Conservation (phyloP, 768 basidiomycete species). For the Xerocomellus amylosporus region DNA sequence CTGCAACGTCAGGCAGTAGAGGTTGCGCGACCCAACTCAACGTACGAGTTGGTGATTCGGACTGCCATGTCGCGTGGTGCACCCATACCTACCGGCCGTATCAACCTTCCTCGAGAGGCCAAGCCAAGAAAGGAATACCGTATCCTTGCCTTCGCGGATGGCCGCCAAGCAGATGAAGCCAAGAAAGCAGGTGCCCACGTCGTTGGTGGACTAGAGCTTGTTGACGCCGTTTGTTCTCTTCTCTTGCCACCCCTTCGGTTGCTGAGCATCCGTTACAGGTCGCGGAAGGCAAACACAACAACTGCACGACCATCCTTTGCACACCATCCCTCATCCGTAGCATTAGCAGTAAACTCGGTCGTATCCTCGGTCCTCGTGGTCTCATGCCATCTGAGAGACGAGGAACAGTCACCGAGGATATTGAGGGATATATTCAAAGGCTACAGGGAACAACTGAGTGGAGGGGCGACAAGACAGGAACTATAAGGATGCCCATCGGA, state of each 20-base stretch:
- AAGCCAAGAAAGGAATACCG: constrained; percentile 68
- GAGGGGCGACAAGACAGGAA: constrained; percentile 86
- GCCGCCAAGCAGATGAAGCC: constrained; percentile 77
- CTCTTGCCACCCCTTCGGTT: not conserved
- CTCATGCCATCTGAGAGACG: constrained; percentile 94
- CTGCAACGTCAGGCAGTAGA: constrained; percentile 65
- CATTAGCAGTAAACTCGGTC: constrained; percentile 77
- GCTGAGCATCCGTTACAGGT: constrained; percentile 45
- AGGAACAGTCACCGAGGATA: constrained; percentile 91
- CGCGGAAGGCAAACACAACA: constrained; percentile 66
- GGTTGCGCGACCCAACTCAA: constrained; percentile 69
- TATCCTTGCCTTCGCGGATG: constrained; percentile 93
- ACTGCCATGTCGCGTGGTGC: constrained; percentile 76
- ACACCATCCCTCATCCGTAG: constrained; percentile 74
- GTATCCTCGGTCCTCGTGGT: constrained; percentile 83
- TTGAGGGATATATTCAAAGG: constrained; percentile 75
- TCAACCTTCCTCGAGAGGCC: constrained; percentile 78
- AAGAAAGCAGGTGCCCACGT: constrained; percentile 84
- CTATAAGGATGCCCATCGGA: constrained; percentile 78
- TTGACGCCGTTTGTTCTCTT: constrained; percentile 67
- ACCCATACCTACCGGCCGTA: constrained; percentile 85
- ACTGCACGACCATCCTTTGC: constrained; percentile 76
- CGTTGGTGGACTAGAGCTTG: constrained; percentile 87
- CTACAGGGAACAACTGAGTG: constrained; percentile 86
- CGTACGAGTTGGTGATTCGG: constrained; percentile 78